Evolutionary conservation across 2,329 filamentous ascomycete species (phyloP).

Genomic region (Chaetomium sp.): DNA sequence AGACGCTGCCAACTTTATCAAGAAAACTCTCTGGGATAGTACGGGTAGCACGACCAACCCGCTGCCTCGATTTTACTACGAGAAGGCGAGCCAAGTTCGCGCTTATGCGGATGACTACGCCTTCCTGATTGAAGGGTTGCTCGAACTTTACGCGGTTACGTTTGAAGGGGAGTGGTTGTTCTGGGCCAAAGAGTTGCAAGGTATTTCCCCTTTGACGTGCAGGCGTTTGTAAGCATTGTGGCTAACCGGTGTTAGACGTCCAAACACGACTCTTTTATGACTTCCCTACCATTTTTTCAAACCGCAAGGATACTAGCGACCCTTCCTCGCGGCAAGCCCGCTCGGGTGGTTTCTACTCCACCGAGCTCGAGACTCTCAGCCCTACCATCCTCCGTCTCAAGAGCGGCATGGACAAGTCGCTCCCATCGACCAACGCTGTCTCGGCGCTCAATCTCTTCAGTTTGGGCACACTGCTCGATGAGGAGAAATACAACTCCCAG

Average conservation of each 20-base stretch:
- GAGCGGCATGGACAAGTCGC: slow-evolving; percentile 88
- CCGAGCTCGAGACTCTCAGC: slow-evolving; percentile 47
- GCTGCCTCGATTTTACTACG: slow-evolving; percentile 67
- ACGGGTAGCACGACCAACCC: slow-evolving; percentile 39
- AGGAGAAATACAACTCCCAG: slow-evolving; percentile 54
- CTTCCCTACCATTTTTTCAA: slow-evolving; percentile 31
- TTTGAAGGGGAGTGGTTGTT: slow-evolving; percentile 67
- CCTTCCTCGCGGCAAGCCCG: slow-evolving; percentile 29
- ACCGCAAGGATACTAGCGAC: slow-evolving; percentile 30
- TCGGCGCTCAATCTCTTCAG: slow-evolving; percentile 84
- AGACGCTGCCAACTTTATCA: slow-evolving; percentile 66
- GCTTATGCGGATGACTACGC: slow-evolving; percentile 95
- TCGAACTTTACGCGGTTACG: slow-evolving; percentile 79
- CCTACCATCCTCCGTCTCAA: slow-evolving; percentile 82
- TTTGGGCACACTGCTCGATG: slow-evolving; percentile 62
- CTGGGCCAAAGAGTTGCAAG: slow-evolving; percentile 77
- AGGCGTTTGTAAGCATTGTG: too few relatives aligned
- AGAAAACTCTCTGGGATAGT: slow-evolving; percentile 64
- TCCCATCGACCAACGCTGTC: slow-evolving; percentile 83
- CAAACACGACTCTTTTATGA: slow-evolving; percentile 79
- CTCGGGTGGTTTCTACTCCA: slow-evolving; percentile 67
- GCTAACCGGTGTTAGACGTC: slow-evolving; percentile 41
- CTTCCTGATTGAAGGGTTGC: slow-evolving; percentile 73
- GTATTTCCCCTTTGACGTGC: slow-evolving; percentile 35
- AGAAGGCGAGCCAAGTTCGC: slow-evolving; percentile 54